Evolutionary conservation across 192 early-diverging fungal species (phyloP).

Genomic region (Podila verticillata): DNA sequence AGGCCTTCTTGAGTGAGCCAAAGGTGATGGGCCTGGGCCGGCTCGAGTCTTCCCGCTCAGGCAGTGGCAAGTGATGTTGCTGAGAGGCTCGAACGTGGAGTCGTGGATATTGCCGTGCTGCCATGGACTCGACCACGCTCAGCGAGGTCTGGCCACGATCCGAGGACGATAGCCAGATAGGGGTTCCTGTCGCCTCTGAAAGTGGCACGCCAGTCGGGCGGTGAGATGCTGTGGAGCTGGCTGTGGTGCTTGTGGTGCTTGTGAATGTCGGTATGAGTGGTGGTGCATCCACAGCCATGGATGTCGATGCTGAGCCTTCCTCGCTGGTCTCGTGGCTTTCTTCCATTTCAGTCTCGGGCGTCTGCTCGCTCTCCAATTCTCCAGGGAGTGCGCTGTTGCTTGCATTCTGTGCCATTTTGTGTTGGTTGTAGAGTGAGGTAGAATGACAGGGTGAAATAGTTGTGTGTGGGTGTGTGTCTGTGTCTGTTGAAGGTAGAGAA

Average conservation of each 20-base stretch:
- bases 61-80: conserved; percentile 4
- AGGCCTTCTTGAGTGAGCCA: conserved; percentile 43
- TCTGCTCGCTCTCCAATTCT: neutral
- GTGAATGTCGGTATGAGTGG: no score
- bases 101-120: conserved; percentile 19
- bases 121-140: neutral
- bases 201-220: no score
- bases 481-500: no score
- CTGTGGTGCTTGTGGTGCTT: no score
- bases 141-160: conserved; percentile 7
- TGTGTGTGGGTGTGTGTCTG: no score
- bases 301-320: neutral
- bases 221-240: no score
- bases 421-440: neutral
- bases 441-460: neutral
- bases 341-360: neutral
- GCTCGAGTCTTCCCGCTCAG: conserved; percentile 35
- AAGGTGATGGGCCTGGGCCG: conserved; percentile 38
- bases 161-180: conserved; percentile 8
- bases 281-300: neutral
- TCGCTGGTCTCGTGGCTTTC: no score
- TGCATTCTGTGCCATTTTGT: neutral
- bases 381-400: neutral
- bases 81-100: conserved; percentile 4
- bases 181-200: neutral